Evolutionary conservation across 2,329 filamentous ascomycete species (phyloP).

Genomic region (Colletotrichum liaoningense): DNA sequence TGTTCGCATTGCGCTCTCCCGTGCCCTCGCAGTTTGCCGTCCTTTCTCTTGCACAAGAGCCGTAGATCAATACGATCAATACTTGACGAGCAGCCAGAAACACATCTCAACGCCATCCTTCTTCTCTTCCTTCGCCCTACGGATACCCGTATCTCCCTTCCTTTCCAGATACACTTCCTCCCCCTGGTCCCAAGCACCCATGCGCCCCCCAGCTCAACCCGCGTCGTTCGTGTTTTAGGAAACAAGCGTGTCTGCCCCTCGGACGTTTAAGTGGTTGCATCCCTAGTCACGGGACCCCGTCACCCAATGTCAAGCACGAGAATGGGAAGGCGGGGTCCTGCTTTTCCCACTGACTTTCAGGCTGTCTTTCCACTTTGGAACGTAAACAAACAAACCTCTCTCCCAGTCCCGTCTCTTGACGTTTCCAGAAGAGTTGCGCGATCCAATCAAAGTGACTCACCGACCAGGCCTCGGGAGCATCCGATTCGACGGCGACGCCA

Average conservation of each 20-base stretch:
- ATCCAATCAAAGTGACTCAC: neutral
- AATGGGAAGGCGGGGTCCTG: slow-evolving; percentile 29
- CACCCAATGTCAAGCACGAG: slow-evolving; percentile 11
- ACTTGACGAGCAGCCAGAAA: slow-evolving; percentile 16
- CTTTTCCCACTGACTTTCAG: neutral
- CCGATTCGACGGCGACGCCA: slow-evolving; percentile 27
- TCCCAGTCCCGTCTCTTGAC: neutral
- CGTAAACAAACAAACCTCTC: slow-evolving; percentile 30
- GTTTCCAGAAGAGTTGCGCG: slow-evolving; percentile 4
- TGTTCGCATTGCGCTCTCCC: neutral
- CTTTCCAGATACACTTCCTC: neutral
- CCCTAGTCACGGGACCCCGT: slow-evolving; percentile 17
- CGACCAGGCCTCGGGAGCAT: slow-evolving; percentile 1
- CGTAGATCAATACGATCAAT: neutral
- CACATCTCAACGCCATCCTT: slow-evolving; percentile 1
- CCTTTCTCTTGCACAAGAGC: neutral
- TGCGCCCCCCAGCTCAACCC: neutral
- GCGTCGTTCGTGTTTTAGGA: slow-evolving; percentile 12
- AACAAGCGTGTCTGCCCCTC: slow-evolving; percentile 7
- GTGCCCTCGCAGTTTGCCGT: neutral
- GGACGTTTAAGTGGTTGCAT: slow-evolving; percentile 35
- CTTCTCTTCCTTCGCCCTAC: neutral
- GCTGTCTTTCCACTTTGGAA: neutral
- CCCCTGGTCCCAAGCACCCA: neutral
- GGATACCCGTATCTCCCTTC: neutral